phyloP scores from a whole-genome alignment of 768 basidiomycete species.

The Trametes coccinea region DNA sequence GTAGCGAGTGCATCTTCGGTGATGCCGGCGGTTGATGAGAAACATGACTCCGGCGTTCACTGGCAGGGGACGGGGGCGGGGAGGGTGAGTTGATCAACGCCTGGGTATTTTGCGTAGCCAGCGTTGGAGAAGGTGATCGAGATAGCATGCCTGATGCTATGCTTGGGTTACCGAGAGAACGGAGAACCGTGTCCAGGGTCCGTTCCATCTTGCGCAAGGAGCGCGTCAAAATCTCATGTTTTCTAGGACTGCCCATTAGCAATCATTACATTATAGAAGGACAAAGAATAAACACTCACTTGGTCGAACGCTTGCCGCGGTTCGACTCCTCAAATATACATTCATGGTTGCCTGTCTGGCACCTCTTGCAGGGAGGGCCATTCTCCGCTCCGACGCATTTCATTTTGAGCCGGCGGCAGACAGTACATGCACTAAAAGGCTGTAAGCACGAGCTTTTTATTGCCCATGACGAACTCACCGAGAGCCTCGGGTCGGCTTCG shows the following conservation, averaged over 20 bases:
- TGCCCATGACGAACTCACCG: slow-evolving; percentile 47
- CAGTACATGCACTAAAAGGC: slow-evolving; percentile 75
- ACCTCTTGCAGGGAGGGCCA: slow-evolving; percentile 90
- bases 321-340: slow-evolving; percentile 98
- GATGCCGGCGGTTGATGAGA: slow-evolving; percentile 46
- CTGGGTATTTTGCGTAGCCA: slow-evolving; percentile 51
- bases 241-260: slow-evolving; percentile 50
- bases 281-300: slow-evolving; percentile 47
- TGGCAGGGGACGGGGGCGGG: slow-evolving; percentile 33
- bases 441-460: slow-evolving; percentile 19
- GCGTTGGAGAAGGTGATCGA: slow-evolving; percentile 70
- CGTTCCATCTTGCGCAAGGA: slow-evolving; percentile 90
- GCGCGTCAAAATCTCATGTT: slow-evolving; percentile 78
- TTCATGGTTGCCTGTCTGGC: slow-evolving; percentile 74
- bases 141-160: slow-evolving; percentile 81
- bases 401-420: slow-evolving; percentile 91
- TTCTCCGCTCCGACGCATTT: slow-evolving; percentile 90
- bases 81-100: slow-evolving; percentile 48
- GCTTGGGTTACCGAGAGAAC: slow-evolving; percentile 83
- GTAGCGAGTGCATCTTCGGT: slow-evolving; percentile 86
- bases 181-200: slow-evolving; percentile 88
- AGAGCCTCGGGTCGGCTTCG: slow-evolving; percentile 86
- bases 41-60: slow-evolving; percentile 38
- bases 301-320: slow-evolving; percentile 85
- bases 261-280: slow-evolving; percentile 22